phyloP scores from a whole-genome alignment of 169 alveolate genomes.

The Cryptosporidium andersoni region DNA sequence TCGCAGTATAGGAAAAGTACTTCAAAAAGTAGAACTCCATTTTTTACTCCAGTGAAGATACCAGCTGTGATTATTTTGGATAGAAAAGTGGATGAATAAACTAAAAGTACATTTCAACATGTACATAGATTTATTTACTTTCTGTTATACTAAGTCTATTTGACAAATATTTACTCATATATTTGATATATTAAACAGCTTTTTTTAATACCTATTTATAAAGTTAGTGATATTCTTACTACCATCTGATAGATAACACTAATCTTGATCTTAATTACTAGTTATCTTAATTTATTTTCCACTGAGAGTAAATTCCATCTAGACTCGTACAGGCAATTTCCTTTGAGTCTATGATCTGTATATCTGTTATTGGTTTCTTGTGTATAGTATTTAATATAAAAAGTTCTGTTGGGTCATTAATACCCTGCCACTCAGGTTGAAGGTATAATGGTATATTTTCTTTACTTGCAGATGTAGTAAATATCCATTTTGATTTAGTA shows the following conservation, averaged over 20 bases:
- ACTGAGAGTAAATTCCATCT: constrained; percentile 41
- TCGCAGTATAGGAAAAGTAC: constrained; percentile 7
- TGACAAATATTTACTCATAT: too few species aligned
- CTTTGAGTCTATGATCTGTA: constrained; percentile 1
- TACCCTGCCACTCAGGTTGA: constrained; percentile 32
- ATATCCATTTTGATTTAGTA: constrained; percentile 14
- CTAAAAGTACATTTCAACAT: background rate
- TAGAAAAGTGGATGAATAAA: constrained; percentile 10
- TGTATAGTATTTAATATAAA: constrained; percentile 41
- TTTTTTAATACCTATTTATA: background rate
- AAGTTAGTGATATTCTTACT: background rate
- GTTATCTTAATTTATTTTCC: constrained; percentile 13
- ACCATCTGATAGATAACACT: background rate
- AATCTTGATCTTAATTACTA: background rate
- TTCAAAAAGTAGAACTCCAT: constrained; percentile 35
- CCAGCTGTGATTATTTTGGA: constrained; percentile 65
- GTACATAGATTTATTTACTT: background rate
- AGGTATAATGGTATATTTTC: constrained; percentile 31
- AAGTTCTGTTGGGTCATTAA: constrained; percentile 45
- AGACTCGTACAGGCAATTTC: constrained; percentile 14
- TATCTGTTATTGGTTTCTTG: constrained; percentile 44
- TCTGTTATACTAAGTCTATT: too few species aligned
- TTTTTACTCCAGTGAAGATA: constrained; percentile 63
- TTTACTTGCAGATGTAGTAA: constrained; percentile 11
- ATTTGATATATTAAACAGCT: background rate